Evolutionary conservation across 2,329 filamentous ascomycete genomes (phyloP).

Genomic region (Davidsoniella australis): DNA sequence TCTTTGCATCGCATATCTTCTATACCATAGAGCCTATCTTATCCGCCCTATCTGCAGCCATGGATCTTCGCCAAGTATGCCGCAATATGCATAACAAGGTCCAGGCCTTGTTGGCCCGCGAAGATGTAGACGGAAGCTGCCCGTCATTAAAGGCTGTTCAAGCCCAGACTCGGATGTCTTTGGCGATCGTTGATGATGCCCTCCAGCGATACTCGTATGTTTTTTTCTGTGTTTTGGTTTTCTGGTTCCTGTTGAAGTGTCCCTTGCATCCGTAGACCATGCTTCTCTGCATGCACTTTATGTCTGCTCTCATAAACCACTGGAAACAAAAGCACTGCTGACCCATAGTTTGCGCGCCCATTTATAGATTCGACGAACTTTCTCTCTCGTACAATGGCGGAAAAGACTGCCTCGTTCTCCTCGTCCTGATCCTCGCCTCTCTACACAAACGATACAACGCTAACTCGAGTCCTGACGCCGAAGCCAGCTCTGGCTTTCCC

Average conservation of each 20-base stretch:
- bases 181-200: conserved; percentile 59
- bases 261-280: not conserved
- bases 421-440: conserved; percentile 66
- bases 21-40: not conserved
- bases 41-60: conserved; percentile 2
- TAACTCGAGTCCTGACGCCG: conserved; percentile 13
- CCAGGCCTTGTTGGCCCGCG: conserved; percentile 45
- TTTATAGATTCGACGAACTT: conserved; percentile 10
- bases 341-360: not conserved
- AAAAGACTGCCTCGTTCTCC: conserved; percentile 66
- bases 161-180: conserved; percentile 52
- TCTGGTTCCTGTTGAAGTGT: too few species aligned
- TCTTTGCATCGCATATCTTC: not conserved
- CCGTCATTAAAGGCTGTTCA: conserved; percentile 44
- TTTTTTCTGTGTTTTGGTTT: conserved; percentile 12
- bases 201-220: conserved; percentile 57
- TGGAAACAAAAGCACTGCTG: not conserved
- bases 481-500: conserved; percentile 19
- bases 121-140: conserved; percentile 33
- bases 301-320: not conserved
- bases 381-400: conserved; percentile 75
- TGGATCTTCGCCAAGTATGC: conserved; percentile 25
- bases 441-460: conserved; percentile 24
- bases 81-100: conserved; percentile 41
- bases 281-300: not conserved